Evolutionary conservation across 495 filamentous ascomycete genomes (phyloP).

Genomic region (Baudoinia panamericana): DNA sequence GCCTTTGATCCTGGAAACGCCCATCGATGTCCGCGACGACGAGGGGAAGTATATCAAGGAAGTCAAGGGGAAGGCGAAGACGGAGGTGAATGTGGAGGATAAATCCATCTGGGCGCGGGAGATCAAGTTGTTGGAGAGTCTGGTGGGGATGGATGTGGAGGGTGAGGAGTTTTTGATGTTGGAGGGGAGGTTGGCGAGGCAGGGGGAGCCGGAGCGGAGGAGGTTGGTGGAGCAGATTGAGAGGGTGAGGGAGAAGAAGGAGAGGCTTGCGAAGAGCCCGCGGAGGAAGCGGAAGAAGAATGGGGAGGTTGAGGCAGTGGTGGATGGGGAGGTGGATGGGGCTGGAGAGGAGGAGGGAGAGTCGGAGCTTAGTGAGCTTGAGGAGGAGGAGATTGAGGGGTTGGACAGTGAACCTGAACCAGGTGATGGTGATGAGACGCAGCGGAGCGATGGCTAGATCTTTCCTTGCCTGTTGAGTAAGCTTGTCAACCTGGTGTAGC

Average conservation of each 20-base stretch:
- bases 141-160: slow-evolving; percentile 71
- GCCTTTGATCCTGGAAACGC: slow-evolving; percentile 90
- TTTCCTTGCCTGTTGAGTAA: too few relatives aligned
- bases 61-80: slow-evolving; percentile 64
- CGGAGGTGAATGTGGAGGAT: too few relatives aligned
- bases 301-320: slow-evolving; percentile 10
- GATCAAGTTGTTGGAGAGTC: slow-evolving; percentile 57
- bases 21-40: slow-evolving; percentile 53
- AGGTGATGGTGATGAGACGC: too few relatives aligned
- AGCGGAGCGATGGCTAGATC: too few relatives aligned
- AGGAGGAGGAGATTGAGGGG: too few relatives aligned
- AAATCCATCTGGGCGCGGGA: slow-evolving; percentile 31
- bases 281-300: slow-evolving; percentile 12
- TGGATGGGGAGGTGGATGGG: slow-evolving; percentile 5
- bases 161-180: slow-evolving; percentile 51
- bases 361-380: slow-evolving; percentile 4
- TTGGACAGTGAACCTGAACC: too few relatives aligned
- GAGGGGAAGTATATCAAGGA: slow-evolving; percentile 44
- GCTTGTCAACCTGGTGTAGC: too few relatives aligned
- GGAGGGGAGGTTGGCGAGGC: slow-evolving; percentile 49
- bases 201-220: slow-evolving; percentile 55
- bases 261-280: slow-evolving; percentile 15
- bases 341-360: background rate
- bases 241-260: slow-evolving; percentile 45
- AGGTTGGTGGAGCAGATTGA: slow-evolving; percentile 67